These are phyloP conservation scores for Coemansia sp. DNA, from an alignment of 192 early-diverging fungal genomes.

Conservation along the genomic window DNA sequence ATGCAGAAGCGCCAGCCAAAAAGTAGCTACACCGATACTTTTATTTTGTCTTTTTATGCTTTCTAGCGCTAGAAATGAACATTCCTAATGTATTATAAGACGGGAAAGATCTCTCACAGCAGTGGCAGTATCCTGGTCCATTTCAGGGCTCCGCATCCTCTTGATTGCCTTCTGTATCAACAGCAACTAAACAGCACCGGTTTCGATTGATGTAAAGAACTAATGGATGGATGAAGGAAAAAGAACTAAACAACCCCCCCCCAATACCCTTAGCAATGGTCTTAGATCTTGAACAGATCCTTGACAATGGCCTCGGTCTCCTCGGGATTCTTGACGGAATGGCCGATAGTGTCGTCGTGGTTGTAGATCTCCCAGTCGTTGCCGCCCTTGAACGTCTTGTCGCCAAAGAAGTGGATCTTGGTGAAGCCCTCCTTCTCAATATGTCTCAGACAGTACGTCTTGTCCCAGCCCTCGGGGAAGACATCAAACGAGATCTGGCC, in stretches of 20 bases:
- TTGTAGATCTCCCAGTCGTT: conserved; percentile 98
- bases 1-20: neutral
- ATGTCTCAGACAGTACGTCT: conserved; percentile 96
- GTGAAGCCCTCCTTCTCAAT: conserved; percentile 84
- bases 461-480: conserved; percentile 99
- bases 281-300: conserved; percentile 66
- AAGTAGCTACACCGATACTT: neutral
- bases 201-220: neutral
- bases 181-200: neutral
- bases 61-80: neutral
- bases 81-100: neutral
- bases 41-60: neutral
- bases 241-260: neutral
- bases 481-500: conserved; percentile 99
- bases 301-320: conserved; percentile 83
- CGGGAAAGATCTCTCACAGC: neutral
- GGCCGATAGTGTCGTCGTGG: conserved; percentile 79
- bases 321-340: conserved; percentile 78
- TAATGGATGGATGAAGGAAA: neutral
- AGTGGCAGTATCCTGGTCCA: too few species aligned
- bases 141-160: too few species aligned
- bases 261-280: neutral
- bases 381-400: conserved; percentile 96
- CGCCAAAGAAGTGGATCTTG: conserved; percentile 97
- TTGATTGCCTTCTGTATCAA: neutral